Evolutionary conservation across 2,329 filamentous ascomycete genomes (phyloP).

Genomic region (Penicillium nordicum): DNA sequence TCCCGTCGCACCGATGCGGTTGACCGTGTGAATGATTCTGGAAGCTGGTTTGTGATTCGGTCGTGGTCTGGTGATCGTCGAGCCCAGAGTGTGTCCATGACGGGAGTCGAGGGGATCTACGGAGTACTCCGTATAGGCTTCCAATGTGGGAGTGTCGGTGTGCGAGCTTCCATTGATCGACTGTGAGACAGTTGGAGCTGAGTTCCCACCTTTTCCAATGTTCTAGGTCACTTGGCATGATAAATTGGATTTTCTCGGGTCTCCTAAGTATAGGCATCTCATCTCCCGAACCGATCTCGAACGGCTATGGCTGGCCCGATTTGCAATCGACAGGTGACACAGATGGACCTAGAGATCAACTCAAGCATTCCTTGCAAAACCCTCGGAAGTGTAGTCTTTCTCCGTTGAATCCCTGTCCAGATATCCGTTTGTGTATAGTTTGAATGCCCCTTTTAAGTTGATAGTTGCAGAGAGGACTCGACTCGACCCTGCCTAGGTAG

Average conservation of each 20-base stretch:
- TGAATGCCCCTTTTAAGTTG: neutral
- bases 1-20: conserved; percentile 1
- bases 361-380: neutral
- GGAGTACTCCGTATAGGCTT: neutral
- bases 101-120: neutral
- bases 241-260: neutral
- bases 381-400: neutral
- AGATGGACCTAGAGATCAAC: conserved; percentile 1
- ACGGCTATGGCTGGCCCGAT: conserved; percentile 4
- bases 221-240: neutral
- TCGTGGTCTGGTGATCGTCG: conserved; percentile 3
- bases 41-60: conserved; percentile 7
- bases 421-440: neutral
- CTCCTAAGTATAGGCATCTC: neutral
- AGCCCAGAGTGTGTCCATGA: neutral
- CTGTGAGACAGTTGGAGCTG: neutral
- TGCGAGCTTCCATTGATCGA: conserved; percentile 3
- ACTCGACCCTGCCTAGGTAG: neutral
- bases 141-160: conserved; percentile 3
- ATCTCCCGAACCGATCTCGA: neutral
- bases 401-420: neutral
- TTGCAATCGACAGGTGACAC: conserved; percentile 5
- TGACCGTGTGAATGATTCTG: conserved; percentile 4
- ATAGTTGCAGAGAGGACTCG: neutral
- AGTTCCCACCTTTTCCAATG: neutral